These are phyloP conservation scores for Pseudogymnoascus sp. DNA, from an alignment of 2,329 filamentous ascomycete genomes.

Conservation along the genomic window DNA sequence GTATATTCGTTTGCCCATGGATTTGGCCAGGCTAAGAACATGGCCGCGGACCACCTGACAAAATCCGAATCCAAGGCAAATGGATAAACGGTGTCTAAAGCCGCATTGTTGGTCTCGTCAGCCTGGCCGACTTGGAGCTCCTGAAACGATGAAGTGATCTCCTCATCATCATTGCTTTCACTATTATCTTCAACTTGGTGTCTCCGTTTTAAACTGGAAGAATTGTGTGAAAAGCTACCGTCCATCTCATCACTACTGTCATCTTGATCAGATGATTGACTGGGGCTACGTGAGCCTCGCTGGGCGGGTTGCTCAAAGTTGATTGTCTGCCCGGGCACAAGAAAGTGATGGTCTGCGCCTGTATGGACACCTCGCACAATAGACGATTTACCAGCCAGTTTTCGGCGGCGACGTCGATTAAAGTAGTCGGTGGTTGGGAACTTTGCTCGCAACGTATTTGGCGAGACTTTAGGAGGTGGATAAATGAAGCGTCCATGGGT, in stretches of 20 bases:
- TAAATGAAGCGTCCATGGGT: conserved; percentile 23
- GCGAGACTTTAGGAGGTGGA: neutral
- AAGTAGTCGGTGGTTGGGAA: conserved; percentile 25
- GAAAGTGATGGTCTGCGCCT: neutral
- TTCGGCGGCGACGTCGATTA: conserved; percentile 11
- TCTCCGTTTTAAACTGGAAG: conserved; percentile 29
- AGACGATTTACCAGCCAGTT: neutral
- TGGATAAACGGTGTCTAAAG: conserved; percentile 21
- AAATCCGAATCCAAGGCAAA: conserved; percentile 26
- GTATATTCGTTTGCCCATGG: conserved; percentile 31
- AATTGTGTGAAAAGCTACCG: conserved; percentile 41
- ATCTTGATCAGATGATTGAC: conserved; percentile 47
- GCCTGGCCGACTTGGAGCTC: conserved; percentile 23
- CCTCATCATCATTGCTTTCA: conserved; percentile 18
- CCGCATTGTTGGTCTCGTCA: conserved; percentile 8
- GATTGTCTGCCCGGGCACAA: conserved; percentile 8
- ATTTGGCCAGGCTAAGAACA: conserved; percentile 52
- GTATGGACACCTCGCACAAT: neutral
- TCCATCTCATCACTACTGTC: conserved; percentile 43
- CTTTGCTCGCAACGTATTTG: neutral
- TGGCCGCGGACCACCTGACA: conserved; percentile 36
- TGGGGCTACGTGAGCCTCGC: conserved; percentile 40
- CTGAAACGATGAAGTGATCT: conserved; percentile 25
- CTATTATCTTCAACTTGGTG: conserved; percentile 18
- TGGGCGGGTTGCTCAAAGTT: conserved; percentile 26